Evolutionary conservation across 306 rosid species (phyloP).

Genomic region (Cercis canadensis): DNA sequence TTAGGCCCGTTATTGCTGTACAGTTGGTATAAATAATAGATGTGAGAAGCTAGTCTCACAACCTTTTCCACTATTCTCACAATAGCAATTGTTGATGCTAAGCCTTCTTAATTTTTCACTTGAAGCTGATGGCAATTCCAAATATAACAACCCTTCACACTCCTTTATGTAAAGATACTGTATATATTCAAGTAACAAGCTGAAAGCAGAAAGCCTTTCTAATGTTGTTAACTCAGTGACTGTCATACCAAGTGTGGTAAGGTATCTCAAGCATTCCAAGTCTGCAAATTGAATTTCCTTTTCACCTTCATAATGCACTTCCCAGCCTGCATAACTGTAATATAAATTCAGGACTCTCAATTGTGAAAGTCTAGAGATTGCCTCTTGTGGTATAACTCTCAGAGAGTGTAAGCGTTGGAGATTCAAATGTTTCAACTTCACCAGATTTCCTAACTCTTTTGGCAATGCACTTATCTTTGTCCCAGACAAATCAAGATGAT

Average conservation of each 20-base stretch:
- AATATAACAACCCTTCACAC: constrained; percentile 4
- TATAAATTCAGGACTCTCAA: neutral
- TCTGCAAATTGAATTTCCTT: constrained; percentile 4
- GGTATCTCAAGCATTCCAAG: constrained; percentile 18
- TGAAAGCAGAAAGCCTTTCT: constrained; percentile 10
- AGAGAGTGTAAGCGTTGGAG: constrained; percentile 25
- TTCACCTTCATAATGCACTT: neutral
- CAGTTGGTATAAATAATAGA: too few species aligned
- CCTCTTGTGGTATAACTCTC: neutral
- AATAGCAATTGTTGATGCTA: constrained; percentile 10
- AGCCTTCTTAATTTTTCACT: constrained; percentile 19
- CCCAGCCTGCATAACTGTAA: neutral
- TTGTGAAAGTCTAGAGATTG: neutral
- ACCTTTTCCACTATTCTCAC: too few species aligned
- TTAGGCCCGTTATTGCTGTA: too few species aligned
- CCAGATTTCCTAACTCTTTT: neutral
- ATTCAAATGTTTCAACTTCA: constrained; percentile 19
- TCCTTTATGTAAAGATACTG: constrained; percentile 11
- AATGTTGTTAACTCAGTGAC: neutral
- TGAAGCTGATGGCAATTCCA: constrained; percentile 7
- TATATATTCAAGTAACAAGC: neutral
- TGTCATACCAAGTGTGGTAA: neutral
- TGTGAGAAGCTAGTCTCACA: too few species aligned
- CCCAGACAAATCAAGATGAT: neutral
- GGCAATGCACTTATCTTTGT: constrained; percentile 4